Evolutionary conservation across 140 eudicot species (phyloP), one percentile per base, ranked within the genome.

Genomic region (Erigeron philadelphicus): DNA sequence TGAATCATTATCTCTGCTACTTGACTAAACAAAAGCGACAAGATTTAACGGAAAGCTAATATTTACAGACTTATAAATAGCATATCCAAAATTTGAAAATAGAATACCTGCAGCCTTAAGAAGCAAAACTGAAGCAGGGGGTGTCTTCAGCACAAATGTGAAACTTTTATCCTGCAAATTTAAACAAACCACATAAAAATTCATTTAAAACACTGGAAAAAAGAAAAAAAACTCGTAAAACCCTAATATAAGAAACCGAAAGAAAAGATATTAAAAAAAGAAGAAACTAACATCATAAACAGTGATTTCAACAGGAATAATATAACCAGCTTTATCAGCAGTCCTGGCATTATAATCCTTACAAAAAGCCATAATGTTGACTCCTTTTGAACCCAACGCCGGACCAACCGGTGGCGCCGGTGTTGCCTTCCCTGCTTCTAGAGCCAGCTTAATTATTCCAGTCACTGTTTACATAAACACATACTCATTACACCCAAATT

Each of bases 381-480:
- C 99, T 53, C 99, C 99, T 80, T 89, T 93, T 0, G 99, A 86
- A 71, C 99, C 98, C 65, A 93, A 80, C 9, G 98, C 96, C 8
- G 98, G 98, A 4, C 98, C 98, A 45, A 93, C 98, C 0, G 96
- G 98, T 6, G 98, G 98, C 31, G 96, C 95, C 7, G 98, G 96
- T 8, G 98, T 88, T 5, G 96, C 98, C 75, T 89, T 93, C 60
- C 98, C 98, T 5, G 96, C 98, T 81, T 88, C 98, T 63, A 93
- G 79, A 50, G 96, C 96, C 82, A 93, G 79, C 87, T 93, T 89
- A 62, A 93, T 86, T 49, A 89, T 59, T 73, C 95, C 98, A 50
- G 90, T 80, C 70, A 92, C 98, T 92, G 82, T 72, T 52, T 40
- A 55, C 43, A 46, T 47, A 75, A 19, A 75, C 11, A 67, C 43